Percentiles rank a stretch among this genome's conserved stretches.
Conservation (phyloP, 345 rosid species). For the Citrus sp. region DNA sequence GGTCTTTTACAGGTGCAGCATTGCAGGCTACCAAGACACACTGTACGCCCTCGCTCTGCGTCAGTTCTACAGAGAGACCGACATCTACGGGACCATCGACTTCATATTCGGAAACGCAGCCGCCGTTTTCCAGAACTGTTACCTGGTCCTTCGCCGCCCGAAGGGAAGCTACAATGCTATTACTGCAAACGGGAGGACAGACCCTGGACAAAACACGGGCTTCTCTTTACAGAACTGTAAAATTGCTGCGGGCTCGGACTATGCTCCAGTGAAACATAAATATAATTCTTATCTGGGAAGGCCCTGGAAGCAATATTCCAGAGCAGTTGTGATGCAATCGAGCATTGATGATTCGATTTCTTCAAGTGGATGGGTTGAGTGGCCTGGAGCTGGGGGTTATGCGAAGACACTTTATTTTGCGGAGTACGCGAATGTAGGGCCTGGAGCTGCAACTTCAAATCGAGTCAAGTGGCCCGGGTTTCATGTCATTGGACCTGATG, state of each 20-base stretch:
- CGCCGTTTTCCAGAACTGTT: slow-evolving; percentile 76
- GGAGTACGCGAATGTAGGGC: slow-evolving; percentile 45
- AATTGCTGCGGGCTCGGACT: slow-evolving; percentile 34
- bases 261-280: slow-evolving; percentile 29
- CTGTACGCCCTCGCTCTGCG: slow-evolving; percentile 63
- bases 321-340: slow-evolving; percentile 66
- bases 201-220: slow-evolving; percentile 73
- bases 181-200: slow-evolving; percentile 58
- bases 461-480: slow-evolving; percentile 52
- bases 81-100: slow-evolving; percentile 70
- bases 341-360: slow-evolving; percentile 46
- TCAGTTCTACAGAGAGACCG: slow-evolving; percentile 82
- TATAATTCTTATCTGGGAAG: slow-evolving; percentile 58
- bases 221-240: slow-evolving; percentile 59
- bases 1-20: slow-evolving; percentile 69
- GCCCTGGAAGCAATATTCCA: slow-evolving; percentile 77
- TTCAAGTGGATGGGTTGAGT: slow-evolving; percentile 64
- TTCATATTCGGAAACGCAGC: slow-evolving; percentile 85
- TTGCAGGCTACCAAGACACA: slow-evolving; percentile 78
- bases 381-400: slow-evolving; percentile 46
- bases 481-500: slow-evolving; percentile 41
- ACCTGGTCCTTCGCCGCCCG: slow-evolving; percentile 46
- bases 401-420: slow-evolving; percentile 45
- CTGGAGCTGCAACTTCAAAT: slow-evolving; percentile 36
- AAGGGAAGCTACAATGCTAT: slow-evolving; percentile 34